These are phyloP conservation scores for Auricularia auricula-judae DNA, from an alignment of 768 basidiomycete species.

Conservation along the genomic window DNA sequence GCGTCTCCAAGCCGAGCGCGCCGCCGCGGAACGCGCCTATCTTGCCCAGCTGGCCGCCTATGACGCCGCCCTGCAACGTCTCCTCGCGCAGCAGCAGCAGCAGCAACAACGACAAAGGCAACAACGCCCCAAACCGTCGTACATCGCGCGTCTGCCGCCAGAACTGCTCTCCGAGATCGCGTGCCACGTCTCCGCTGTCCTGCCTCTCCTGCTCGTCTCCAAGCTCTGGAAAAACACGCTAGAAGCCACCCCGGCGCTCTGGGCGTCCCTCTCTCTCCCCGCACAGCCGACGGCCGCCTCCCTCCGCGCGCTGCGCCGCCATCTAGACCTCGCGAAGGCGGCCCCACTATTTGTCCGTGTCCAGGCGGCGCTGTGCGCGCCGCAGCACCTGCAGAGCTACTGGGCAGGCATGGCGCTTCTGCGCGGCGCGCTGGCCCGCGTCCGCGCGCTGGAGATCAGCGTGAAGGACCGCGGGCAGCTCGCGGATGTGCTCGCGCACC, in stretches of 20 bases:
- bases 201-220: not conserved
- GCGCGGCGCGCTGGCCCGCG: not conserved
- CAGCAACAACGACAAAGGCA: not conserved
- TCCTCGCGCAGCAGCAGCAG: not conserved
- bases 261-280: not conserved
- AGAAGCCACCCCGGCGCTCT: not conserved
- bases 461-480: not conserved
- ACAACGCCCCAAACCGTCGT: not conserved
- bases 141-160: not conserved
- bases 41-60: not conserved
- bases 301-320: not conserved
- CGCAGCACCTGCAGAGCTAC: not conserved
- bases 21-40: not conserved
- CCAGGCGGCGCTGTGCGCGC: not conserved
- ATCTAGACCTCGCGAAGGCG: not conserved
- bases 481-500: not conserved
- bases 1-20: constrained; percentile 12
- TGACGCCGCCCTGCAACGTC: not conserved
- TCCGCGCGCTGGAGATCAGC: not conserved
- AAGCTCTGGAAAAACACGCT: not conserved
- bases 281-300: not conserved
- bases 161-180: not conserved
- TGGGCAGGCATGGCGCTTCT: not conserved
- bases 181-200: not conserved
- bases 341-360: not conserved